Base-by-base conservation (phyloP, 495 filamentous ascomycete species). In the Hypoxylon lenormandii region DNA sequence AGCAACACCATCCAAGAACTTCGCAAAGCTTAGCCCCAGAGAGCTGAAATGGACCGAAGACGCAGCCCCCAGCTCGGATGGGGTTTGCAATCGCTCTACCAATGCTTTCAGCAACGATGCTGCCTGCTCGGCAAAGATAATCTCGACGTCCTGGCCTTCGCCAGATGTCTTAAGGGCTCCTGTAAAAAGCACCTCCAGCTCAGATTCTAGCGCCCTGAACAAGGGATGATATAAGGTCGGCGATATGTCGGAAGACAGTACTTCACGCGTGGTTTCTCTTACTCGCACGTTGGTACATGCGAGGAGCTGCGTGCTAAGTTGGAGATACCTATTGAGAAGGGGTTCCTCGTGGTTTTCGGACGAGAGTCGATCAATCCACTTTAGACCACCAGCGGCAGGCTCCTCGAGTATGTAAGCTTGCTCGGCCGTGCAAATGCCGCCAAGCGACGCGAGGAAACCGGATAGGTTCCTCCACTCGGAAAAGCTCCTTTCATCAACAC, bases 381-480 rank as follows among this genome's bases (percentile, higher is more conserved):
- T 79, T 7, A 89, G 72, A 13, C 86, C 86, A 16, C 82, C 80
- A 43, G 88, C 75, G 4, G 82, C 78, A 23, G 84, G 76, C 55
- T 90, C 87, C 59, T 88, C 87, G 12, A 81, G 70, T 33, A 79
- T 72, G 52, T 79, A 67, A 55, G 82, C 80, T 66, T 86, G 82
- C 57, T 87, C 84, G 4, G 87, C 85, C n/a, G 87, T 87, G 72
- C 87, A 90, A 52, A 84, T 82, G 4, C 87, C 87, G n/a, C 86
- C 87, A 33, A 90, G 78, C 2, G 87, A 88, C 16, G 87, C 87
- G 13, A 90, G 81, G 71, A 90, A 89, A 4, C 87, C 87, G 3
- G 86, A 88, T 56, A 86, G 85, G 66, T 90, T 90, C 28, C 87
- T 82, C 87, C 87, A 90, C 66, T 89, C 87, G 8, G 83, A 82